These are phyloP conservation scores for Leptographium procerum DNA, from an alignment of 2,329 filamentous ascomycete genomes.

Conservation along the genomic window DNA sequence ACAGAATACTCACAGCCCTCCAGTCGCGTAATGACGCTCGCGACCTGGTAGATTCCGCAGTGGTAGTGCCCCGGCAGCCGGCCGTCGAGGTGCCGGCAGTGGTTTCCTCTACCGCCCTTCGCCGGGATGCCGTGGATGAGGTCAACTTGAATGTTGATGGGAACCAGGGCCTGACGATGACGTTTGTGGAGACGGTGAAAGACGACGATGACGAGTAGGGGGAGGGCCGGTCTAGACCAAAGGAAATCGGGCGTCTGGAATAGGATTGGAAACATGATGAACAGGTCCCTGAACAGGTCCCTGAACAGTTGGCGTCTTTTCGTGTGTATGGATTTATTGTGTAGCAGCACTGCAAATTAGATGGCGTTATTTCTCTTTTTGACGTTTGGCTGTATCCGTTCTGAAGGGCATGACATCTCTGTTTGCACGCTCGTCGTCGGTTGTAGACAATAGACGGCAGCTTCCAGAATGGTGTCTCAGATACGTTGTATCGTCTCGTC, in stretches of 20 bases:
- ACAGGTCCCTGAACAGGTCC: not conserved
- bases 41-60: slow-evolving; percentile 6
- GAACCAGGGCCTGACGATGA: slow-evolving; percentile 33
- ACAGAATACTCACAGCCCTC: slow-evolving; percentile 14
- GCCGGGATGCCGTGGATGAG: slow-evolving; percentile 24
- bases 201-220: slow-evolving; percentile 5
- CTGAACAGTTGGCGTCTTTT: not conserved
- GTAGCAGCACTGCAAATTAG: too few species aligned
- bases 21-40: slow-evolving; percentile 14
- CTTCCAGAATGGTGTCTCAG: not conserved
- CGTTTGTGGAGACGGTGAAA: slow-evolving; percentile 30
- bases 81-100: not conserved
- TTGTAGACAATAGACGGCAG: too few species aligned
- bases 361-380: not conserved
- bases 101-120: slow-evolving; percentile 5
- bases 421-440: too few species aligned
- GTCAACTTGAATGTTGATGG: slow-evolving; percentile 34
- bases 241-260: not conserved
- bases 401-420: too few species aligned
- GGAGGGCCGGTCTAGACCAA: not conserved
- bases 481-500: not conserved
- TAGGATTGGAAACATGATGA: not conserved
- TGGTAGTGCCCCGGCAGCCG: not conserved
- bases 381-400: too few species aligned
- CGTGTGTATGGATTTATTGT: too few species aligned